Percentiles rank a stretch among this genome's conserved stretches.
phyloP scores from a whole-genome alignment of 805 yeast species.

The Ogataea trehaloabstinens region DNA sequence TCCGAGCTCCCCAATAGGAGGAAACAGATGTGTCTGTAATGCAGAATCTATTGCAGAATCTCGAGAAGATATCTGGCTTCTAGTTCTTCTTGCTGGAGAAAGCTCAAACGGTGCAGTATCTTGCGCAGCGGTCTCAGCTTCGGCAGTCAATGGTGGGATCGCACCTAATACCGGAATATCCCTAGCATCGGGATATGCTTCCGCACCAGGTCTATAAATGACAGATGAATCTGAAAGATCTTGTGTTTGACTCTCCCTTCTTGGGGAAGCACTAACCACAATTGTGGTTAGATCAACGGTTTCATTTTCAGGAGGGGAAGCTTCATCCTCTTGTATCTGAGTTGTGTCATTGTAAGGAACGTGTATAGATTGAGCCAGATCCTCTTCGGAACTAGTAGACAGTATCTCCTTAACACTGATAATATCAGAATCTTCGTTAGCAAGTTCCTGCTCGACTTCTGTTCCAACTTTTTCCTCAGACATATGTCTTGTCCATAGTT shows the following conservation, averaged over 20 bases:
- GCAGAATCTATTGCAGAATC: neutral
- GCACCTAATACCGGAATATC: slow-evolving; percentile 1
- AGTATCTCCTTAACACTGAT: neutral
- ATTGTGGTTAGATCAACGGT: slow-evolving; percentile 1
- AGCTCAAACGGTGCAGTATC: slow-evolving; percentile 3
- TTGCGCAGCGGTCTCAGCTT: slow-evolving; percentile 1
- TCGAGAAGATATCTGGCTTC: slow-evolving; percentile 10
- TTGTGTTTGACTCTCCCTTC: neutral
- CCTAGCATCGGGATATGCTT: neutral
- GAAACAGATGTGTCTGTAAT: slow-evolving; percentile 2
- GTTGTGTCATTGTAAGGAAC: too few species aligned
- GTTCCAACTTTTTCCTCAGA: slow-evolving; percentile 3
- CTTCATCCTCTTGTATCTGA: too few species aligned
- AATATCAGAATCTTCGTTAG: neutral
- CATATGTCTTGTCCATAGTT: too few species aligned
- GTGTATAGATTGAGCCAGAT: too few species aligned
- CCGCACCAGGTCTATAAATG: neutral
- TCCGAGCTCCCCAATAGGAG: slow-evolving; percentile 12
- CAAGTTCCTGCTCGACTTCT: too few species aligned
- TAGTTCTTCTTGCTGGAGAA: slow-evolving; percentile 16
- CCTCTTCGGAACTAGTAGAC: too few species aligned
- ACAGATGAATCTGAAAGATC: slow-evolving; percentile 3
- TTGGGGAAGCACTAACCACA: slow-evolving; percentile 4
- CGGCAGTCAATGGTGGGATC: slow-evolving; percentile 5
- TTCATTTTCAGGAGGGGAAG: neutral